Percentiles rank a stretch among this genome's conserved stretches.
These are phyloP conservation scores for Botrytis elliptica DNA, from an alignment of 2,329 filamentous ascomycete species.

Conservation along the genomic window DNA sequence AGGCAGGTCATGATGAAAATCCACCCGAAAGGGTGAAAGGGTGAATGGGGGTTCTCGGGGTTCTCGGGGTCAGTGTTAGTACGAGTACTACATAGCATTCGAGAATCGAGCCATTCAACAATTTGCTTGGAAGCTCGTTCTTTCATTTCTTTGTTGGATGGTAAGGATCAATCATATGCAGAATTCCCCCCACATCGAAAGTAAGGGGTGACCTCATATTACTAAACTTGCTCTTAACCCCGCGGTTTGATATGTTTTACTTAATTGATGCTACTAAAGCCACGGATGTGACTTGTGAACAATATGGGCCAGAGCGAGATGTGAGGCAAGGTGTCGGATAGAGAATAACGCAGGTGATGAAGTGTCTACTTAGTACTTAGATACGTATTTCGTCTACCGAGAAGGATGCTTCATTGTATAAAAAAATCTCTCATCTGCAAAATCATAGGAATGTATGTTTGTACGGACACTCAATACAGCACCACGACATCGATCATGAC, in stretches of 20 bases:
- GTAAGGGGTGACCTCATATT: constrained; percentile 22
- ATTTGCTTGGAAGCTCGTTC: constrained; percentile 7
- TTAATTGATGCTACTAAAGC: background rate
- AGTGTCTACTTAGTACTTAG: background rate
- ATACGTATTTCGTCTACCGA: background rate
- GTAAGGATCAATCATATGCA: constrained; percentile 11
- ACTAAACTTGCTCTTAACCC: constrained; percentile 14
- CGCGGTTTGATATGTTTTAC: background rate
- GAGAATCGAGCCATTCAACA: background rate
- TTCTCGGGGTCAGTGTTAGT: background rate
- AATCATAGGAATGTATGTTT: background rate
- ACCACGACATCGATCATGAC: background rate
- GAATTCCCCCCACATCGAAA: background rate
- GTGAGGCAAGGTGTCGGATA: background rate
- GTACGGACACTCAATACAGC: background rate
- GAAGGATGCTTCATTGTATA: background rate
- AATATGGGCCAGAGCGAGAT: background rate
- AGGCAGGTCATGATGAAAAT: no score
- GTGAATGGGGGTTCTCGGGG: background rate
- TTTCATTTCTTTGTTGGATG: constrained; percentile 15
- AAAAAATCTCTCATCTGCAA: background rate
- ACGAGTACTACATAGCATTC: background rate
- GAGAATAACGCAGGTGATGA: background rate
- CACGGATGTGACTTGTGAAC: background rate
- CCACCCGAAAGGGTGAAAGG: no score